phyloP scores from a whole-genome alignment of 257 asterid genomes.

The Solanum ossicruentum region DNA sequence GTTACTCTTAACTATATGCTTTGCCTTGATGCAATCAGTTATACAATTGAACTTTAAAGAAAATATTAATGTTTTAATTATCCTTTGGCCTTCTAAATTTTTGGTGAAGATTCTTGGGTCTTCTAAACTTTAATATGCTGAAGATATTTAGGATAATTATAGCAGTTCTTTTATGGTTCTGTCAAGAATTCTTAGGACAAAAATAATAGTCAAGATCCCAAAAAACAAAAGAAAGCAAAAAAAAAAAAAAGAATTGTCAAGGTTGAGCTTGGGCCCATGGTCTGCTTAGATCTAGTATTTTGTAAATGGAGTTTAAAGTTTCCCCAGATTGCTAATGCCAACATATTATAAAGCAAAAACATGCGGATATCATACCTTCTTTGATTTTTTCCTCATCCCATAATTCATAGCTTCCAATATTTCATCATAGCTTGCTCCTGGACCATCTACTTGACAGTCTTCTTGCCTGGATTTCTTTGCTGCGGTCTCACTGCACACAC shows the following conservation, averaged over 20 bases:
- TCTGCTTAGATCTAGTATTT: not conserved
- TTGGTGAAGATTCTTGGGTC: not conserved
- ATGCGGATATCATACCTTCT: slow-evolving; percentile 33
- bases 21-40: not conserved
- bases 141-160: not conserved
- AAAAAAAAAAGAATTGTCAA: not conserved
- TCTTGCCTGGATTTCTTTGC: slow-evolving; percentile 48
- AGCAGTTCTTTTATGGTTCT: not conserved
- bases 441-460: slow-evolving; percentile 26
- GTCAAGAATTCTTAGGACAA: not conserved
- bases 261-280: not conserved
- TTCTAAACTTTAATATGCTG: not conserved
- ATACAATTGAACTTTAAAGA: not conserved
- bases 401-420: slow-evolving; percentile 64
- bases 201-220: not conserved
- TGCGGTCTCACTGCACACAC: slow-evolving; percentile 24
- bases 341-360: not conserved
- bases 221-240: not conserved
- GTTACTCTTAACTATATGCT: not conserved
- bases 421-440: slow-evolving; percentile 54
- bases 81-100: not conserved
- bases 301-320: not conserved
- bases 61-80: not conserved
- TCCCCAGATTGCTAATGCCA: not conserved
- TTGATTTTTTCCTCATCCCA: slow-evolving; percentile 49